Base-by-base conservation (phyloP, 2,329 filamentous ascomycete genomes). In the Calonectria crousiana region DNA sequence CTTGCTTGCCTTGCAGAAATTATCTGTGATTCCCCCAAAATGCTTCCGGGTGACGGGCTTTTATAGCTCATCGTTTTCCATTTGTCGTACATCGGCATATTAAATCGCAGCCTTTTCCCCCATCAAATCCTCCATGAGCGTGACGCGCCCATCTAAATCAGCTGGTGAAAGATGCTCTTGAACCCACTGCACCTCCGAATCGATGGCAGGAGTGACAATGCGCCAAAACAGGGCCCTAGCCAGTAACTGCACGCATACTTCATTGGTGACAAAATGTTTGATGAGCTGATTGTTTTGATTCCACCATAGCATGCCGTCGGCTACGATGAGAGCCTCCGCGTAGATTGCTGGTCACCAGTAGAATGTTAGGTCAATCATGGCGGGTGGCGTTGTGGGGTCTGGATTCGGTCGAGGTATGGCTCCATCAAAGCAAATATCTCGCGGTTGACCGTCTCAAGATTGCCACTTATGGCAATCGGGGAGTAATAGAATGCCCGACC, bases 191-290 rank as follows among this genome's bases (percentile, higher is more conserved):
- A 75, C 44, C 53, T 73, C 64, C 1, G 66, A 13, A 47, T 76
- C 73, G 41, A 76, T 68, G 18, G 73, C 53, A 73, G 73, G 73
- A 1, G 66, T 64, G n/a, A 75, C 26, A 23, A 74, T 75, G 18
- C 74, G 58, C 74, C 73, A 75, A 16, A 67, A 60, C n/a, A 75
- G 18, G 3, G 73, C 74, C 53, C 69, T 76, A 10, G 58, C 16
- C 2, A 73, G 53, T 10, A 75, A n/a, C 18, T 75, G 73, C 0
- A 67, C 0, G 6, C 32, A 44, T 13, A 18, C 38, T 23, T 65
- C 34, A 23, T 62, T 13, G 3, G 30, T 44, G 0, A 38, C 60
- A 52, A 67, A 73, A 14, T 49, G 53, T 1, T 70, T n/a, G 0
- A 64, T 9, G 3, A 75, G 23, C 4, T 58, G 11, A 1, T n/a